Conservation (phyloP, 108 stramenopile genomes). For the Skeletonema tropicum region DNA sequence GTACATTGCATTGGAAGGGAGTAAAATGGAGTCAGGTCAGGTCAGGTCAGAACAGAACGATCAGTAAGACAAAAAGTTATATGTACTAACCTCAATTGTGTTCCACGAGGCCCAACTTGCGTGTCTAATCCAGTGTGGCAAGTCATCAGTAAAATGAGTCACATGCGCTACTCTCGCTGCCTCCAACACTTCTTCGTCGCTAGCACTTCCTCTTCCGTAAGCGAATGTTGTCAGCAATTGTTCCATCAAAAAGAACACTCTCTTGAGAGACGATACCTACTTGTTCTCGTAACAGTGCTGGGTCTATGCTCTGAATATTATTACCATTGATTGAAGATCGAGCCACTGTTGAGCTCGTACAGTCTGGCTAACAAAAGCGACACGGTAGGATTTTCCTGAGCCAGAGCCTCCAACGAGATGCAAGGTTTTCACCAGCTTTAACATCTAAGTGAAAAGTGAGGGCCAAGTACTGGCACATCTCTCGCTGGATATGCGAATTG, state of each 20-base stretch:
- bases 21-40: neutral
- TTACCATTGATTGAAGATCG: conserved; percentile 78
- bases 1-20: neutral
- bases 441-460: conserved; percentile 67
- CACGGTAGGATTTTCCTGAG: conserved; percentile 85
- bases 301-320: conserved; percentile 65
- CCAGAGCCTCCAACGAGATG: conserved; percentile 91
- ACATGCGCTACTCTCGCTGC: conserved; percentile 81
- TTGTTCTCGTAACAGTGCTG: conserved; percentile 62
- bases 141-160: conserved; percentile 64
- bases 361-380: conserved; percentile 80
- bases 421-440: conserved; percentile 76
- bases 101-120: conserved; percentile 88
- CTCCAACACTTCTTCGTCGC: conserved; percentile 70
- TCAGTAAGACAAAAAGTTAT: too few relatives aligned
- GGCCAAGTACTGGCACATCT: conserved; percentile 67
- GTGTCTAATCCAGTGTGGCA: conserved; percentile 90
- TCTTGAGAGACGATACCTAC: conserved; percentile 94
- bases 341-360: conserved; percentile 69
- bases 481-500: conserved; percentile 90
- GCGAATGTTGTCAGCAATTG: conserved; percentile 85
- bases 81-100: conserved; percentile 73
- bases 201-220: conserved; percentile 80
- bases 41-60: too few relatives aligned
- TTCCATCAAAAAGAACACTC: conserved; percentile 89